Percentiles rank a stretch among this genome's conserved stretches.
phyloP scores from a whole-genome alignment of 768 basidiomycete species.

The Hypsizygus marmoreus region DNA sequence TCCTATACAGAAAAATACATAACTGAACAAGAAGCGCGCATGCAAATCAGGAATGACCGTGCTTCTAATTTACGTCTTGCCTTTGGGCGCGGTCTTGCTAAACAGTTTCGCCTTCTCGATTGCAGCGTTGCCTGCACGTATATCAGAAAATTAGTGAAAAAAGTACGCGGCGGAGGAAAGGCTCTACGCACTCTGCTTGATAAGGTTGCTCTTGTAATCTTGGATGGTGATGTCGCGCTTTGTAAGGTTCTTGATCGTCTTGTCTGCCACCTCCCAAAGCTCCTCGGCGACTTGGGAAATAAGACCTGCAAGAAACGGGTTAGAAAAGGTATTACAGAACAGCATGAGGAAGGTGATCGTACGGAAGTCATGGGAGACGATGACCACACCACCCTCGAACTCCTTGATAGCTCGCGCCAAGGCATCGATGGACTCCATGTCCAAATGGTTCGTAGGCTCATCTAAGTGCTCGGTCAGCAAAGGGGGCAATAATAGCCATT shows the following conservation, averaged over 20 bases:
- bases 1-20: no score
- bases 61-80: slow-evolving; percentile 51
- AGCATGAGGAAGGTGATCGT: slow-evolving; percentile 30
- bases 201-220: slow-evolving; percentile 89
- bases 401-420: slow-evolving; percentile 94
- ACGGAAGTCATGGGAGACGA: slow-evolving; percentile 99
- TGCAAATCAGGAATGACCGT: not conserved
- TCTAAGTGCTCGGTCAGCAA: slow-evolving; percentile 41
- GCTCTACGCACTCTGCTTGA: slow-evolving; percentile 67
- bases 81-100: slow-evolving; percentile 77
- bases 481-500: no score
- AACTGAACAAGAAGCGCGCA: not conserved
- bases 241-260: slow-evolving; percentile 90
- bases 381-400: slow-evolving; percentile 97
- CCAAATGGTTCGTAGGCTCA: slow-evolving; percentile 96
- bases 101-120: slow-evolving; percentile 95
- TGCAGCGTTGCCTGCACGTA: slow-evolving; percentile 65
- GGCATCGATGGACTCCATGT: slow-evolving; percentile 98
- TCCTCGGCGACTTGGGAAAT: slow-evolving; percentile 98
- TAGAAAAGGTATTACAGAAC: slow-evolving; percentile 4
- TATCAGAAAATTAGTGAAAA: not conserved
- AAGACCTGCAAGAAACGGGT: slow-evolving; percentile 55
- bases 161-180: slow-evolving; percentile 2
- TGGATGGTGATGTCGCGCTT: slow-evolving; percentile 89
- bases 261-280: slow-evolving; percentile 97